Conservation (phyloP, 2,329 filamentous ascomycete species). For the Verticillium klebahnii region DNA sequence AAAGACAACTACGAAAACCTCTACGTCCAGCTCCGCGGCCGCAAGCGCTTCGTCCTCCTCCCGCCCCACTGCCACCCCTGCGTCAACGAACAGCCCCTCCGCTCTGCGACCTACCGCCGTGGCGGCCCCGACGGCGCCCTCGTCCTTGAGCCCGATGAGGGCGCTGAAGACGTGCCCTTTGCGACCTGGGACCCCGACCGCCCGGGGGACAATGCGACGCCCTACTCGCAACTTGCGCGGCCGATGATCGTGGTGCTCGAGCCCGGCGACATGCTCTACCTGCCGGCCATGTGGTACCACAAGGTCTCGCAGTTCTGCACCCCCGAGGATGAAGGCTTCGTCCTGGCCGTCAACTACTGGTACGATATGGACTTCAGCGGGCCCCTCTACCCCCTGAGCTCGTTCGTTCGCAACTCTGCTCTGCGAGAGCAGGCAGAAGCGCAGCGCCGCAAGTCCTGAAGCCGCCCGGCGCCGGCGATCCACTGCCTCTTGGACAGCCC, state of each 20-base stretch:
- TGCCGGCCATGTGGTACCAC: conserved; percentile 78
- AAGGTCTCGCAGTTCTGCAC: conserved; percentile 71
- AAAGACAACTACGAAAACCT: conserved; percentile 85
- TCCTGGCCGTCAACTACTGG: conserved; percentile 81
- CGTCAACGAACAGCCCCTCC: conserved; percentile 58
- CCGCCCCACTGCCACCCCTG: conserved; percentile 67
- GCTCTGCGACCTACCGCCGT: conserved; percentile 55
- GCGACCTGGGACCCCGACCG: conserved; percentile 70
- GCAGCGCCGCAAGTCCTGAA: not conserved
- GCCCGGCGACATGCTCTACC: conserved; percentile 75
- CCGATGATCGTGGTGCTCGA: conserved; percentile 65
- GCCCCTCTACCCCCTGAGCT: conserved; percentile 57
- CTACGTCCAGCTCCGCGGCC: conserved; percentile 70
- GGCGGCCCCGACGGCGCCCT: conserved; percentile 19
- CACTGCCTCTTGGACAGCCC: not conserved
- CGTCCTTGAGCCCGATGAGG: conserved; percentile 21
- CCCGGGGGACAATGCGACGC: conserved; percentile 43
- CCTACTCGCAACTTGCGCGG: conserved; percentile 53
- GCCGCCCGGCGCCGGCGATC: not conserved
- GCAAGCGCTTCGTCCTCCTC: conserved; percentile 70
- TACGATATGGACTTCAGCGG: conserved; percentile 76
- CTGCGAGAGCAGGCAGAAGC: conserved; percentile 2
- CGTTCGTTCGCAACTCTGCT: conserved; percentile 45
- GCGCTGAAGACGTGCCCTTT: conserved; percentile 55
- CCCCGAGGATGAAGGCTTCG: conserved; percentile 66